phyloP scores from a whole-genome alignment of 2,329 filamentous ascomycete genomes.

The Penicillium oxalicum region DNA sequence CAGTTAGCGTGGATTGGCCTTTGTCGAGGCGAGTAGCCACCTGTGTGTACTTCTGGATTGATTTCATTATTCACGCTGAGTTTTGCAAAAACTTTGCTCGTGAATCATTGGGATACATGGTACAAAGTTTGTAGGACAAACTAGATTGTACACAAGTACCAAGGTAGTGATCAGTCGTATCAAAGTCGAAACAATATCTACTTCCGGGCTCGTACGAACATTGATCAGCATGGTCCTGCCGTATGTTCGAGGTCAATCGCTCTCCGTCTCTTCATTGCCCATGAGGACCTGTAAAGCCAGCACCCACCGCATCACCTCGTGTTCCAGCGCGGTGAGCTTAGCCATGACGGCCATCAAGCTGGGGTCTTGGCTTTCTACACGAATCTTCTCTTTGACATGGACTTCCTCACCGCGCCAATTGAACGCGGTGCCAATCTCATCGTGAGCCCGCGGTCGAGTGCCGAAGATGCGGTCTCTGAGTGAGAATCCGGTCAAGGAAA shows the following conservation, averaged over 20 bases:
- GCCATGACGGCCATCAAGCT: constrained; percentile 75
- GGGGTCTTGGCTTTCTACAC: constrained; percentile 84
- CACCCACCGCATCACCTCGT: constrained; percentile 64
- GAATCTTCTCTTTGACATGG: constrained; percentile 80
- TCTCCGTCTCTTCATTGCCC: constrained; percentile 52
- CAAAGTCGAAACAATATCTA: too few species aligned
- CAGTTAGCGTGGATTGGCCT: too few species aligned
- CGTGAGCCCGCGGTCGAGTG: constrained; percentile 57
- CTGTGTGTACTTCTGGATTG: too few species aligned
- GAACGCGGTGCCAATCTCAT: constrained; percentile 75
- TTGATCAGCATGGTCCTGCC: too few species aligned
- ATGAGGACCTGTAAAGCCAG: constrained; percentile 72
- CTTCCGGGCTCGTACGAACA: too few species aligned
- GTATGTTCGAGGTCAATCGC: constrained; percentile 15
- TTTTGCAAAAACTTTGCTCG: too few species aligned
- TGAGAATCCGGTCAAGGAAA: constrained; percentile 53
- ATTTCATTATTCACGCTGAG: too few species aligned
- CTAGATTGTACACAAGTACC: too few species aligned
- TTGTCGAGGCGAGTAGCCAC: too few species aligned
- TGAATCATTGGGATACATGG: too few species aligned
- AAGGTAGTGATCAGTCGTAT: too few species aligned
- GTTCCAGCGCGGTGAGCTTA: constrained; percentile 72
- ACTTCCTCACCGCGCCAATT: constrained; percentile 65
- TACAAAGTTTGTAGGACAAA: too few species aligned
- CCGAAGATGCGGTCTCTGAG: constrained; percentile 52